A percentile compares a stretch with the other conserved stretches of the same genome.
phyloP scores from a whole-genome alignment of 2,329 filamentous ascomycete species.

The Penicillium sp. region DNA sequence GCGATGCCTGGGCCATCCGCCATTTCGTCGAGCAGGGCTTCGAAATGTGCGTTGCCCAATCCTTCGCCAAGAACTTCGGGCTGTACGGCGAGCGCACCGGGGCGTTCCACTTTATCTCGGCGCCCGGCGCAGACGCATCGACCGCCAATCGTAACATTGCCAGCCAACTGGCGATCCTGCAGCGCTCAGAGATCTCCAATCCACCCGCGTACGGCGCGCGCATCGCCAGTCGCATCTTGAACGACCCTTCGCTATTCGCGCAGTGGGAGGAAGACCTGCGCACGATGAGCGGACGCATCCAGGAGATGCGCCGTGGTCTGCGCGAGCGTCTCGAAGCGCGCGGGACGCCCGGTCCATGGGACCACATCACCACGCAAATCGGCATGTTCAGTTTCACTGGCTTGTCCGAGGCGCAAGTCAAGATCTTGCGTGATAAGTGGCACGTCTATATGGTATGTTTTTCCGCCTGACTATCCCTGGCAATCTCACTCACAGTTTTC shows the following conservation, averaged over 20 bases:
- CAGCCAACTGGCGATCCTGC: slow-evolving; percentile 85
- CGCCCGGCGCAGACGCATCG: slow-evolving; percentile 61
- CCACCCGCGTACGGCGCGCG: slow-evolving; percentile 90
- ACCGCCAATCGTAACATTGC: slow-evolving; percentile 60
- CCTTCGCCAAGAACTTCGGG: slow-evolving; percentile 64
- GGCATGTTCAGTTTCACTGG: slow-evolving; percentile 93
- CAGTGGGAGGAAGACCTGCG: slow-evolving; percentile 90
- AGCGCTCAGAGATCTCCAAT: slow-evolving; percentile 96
- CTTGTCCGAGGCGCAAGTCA: slow-evolving; percentile 46
- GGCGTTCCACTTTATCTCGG: slow-evolving; percentile 88
- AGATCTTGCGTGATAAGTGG: slow-evolving; percentile 43
- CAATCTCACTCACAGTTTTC: not conserved
- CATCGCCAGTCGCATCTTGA: slow-evolving; percentile 78
- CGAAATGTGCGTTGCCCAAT: slow-evolving; percentile 54
- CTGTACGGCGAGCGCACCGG: slow-evolving; percentile 95
- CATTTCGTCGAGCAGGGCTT: slow-evolving; percentile 95
- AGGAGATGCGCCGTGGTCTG: slow-evolving; percentile 76
- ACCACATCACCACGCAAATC: slow-evolving; percentile 97
- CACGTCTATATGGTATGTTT: slow-evolving; percentile 46
- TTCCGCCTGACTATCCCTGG: not conserved
- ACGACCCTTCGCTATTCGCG: slow-evolving; percentile 71
- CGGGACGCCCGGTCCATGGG: slow-evolving; percentile 84
- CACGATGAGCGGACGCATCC: slow-evolving; percentile 94
- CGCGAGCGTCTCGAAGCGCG: slow-evolving; percentile 75
- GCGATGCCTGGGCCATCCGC: slow-evolving; percentile 85